Evolutionary conservation across 2,329 filamentous ascomycete species (phyloP).

Genomic region (Aspergillus novofumigatus): DNA sequence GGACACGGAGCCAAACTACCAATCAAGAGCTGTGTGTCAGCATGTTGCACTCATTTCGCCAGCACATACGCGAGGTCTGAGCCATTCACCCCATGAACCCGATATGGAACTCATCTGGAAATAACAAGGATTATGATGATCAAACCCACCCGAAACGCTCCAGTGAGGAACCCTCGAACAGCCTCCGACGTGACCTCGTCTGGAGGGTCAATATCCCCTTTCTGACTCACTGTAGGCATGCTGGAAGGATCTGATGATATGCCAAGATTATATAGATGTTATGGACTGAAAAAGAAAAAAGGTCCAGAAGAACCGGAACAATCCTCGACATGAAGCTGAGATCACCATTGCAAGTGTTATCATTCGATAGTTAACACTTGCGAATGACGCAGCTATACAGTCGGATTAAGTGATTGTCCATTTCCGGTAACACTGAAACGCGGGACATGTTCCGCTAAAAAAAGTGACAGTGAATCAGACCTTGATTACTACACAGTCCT

Average conservation of each 20-base stretch:
- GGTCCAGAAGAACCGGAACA: neutral
- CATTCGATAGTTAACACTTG: neutral
- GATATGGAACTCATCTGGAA: neutral
- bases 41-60: neutral
- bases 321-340: neutral
- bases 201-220: conserved; percentile 39
- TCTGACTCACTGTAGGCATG: conserved; percentile 22
- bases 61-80: neutral
- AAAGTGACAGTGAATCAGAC: neutral
- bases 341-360: neutral
- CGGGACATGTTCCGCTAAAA: neutral
- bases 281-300: neutral
- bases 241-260: conserved; percentile 23
- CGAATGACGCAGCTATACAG: neutral
- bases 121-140: neutral
- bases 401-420: neutral
- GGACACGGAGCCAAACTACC: conserved; percentile 44
- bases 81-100: neutral
- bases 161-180: conserved; percentile 40
- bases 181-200: conserved; percentile 40
- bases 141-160: conserved; percentile 39
- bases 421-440: neutral
- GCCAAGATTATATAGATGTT: neutral
- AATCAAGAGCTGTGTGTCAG: neutral
- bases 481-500: neutral